Evolutionary conservation across 805 yeast species (phyloP).

Genomic region (Pichia cephalocereana): DNA sequence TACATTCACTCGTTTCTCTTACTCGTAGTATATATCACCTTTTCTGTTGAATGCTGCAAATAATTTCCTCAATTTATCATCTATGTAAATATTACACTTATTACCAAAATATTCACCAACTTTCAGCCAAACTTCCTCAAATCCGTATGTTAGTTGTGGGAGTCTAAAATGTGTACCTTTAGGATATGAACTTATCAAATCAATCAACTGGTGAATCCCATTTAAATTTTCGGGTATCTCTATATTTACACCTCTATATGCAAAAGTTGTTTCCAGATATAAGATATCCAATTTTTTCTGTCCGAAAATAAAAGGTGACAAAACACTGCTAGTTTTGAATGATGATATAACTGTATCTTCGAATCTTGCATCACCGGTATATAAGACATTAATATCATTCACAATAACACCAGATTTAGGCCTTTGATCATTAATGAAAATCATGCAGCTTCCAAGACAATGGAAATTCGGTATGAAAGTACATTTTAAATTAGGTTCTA

Average conservation of each 20-base stretch:
- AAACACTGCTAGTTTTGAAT: conserved; percentile 1
- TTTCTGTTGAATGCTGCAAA: background rate
- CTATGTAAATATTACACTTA: background rate
- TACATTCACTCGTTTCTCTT: conserved; percentile 4
- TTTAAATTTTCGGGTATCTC: conserved; percentile 9
- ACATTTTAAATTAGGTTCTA: conserved; percentile 2
- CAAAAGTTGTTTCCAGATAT: conserved; percentile 17
- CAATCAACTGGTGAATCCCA: conserved; percentile 8
- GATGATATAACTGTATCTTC: conserved; percentile 3
- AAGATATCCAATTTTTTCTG: conserved; percentile 5
- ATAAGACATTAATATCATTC: conserved; percentile 3
- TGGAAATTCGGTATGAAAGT: conserved; percentile 15
- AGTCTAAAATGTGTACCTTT: conserved; percentile 11
- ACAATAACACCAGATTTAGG: conserved; percentile 4
- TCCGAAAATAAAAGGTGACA: conserved; percentile 6
- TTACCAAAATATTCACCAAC: conserved; percentile 2
- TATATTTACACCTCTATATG: conserved; percentile 8
- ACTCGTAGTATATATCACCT: background rate
- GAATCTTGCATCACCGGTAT: conserved; percentile 16
- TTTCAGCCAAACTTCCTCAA: conserved; percentile 16
- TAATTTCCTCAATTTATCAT: background rate
- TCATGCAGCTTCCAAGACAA: conserved; percentile 14
- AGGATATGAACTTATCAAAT: conserved; percentile 10
- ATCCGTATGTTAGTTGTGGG: conserved; percentile 9
- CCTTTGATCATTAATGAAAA: no score